These are phyloP conservation scores for Pseudotsuga menziesii DNA, from an alignment of 75 land plant species.

Conservation along the genomic window DNA sequence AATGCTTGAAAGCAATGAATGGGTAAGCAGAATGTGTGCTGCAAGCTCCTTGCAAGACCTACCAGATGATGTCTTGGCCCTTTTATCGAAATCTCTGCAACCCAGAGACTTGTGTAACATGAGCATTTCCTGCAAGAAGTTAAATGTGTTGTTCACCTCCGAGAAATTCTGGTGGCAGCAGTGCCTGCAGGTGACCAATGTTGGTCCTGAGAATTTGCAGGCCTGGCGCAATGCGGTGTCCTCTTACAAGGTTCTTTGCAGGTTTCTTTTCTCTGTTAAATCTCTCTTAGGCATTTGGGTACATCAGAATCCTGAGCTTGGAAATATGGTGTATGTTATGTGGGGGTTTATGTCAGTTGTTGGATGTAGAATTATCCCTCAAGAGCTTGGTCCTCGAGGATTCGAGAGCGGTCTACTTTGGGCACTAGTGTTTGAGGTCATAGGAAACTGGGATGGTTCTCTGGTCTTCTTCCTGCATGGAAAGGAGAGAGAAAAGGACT, in stretches of 20 bases:
- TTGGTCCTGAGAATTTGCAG: conserved; percentile 19
- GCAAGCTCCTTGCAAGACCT: conserved; percentile 38
- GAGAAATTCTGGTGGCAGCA: conserved; percentile 83
- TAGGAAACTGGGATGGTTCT: conserved; percentile 52
- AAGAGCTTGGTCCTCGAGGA: conserved; percentile 67
- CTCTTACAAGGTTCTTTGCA: conserved; percentile 64
- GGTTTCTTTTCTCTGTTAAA: conserved; percentile 51
- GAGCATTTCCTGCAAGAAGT: conserved; percentile 45
- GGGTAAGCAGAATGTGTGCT: not conserved
- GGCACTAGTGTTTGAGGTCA: conserved; percentile 88
- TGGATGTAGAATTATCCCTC: conserved; percentile 81
- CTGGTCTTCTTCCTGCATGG: conserved; percentile 69
- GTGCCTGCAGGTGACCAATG: conserved; percentile 34
- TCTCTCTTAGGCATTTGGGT: conserved; percentile 86
- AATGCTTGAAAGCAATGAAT: not conserved
- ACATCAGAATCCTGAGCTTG: conserved; percentile 92
- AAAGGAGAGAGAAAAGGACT: conserved; percentile 49
- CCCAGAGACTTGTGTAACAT: conserved; percentile 66
- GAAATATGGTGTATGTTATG: conserved; percentile 77
- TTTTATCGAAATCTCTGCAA: conserved; percentile 30
- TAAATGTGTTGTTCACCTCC: conserved; percentile 27
- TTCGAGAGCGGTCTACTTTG: conserved; percentile 59
- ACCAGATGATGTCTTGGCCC: conserved; percentile 72
- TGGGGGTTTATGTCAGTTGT: conserved; percentile 73
- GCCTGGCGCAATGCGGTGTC: conserved; percentile 51